These are phyloP conservation scores for Thuja plicata DNA, from an alignment of 83 land plant species.

Conservation along the genomic window DNA sequence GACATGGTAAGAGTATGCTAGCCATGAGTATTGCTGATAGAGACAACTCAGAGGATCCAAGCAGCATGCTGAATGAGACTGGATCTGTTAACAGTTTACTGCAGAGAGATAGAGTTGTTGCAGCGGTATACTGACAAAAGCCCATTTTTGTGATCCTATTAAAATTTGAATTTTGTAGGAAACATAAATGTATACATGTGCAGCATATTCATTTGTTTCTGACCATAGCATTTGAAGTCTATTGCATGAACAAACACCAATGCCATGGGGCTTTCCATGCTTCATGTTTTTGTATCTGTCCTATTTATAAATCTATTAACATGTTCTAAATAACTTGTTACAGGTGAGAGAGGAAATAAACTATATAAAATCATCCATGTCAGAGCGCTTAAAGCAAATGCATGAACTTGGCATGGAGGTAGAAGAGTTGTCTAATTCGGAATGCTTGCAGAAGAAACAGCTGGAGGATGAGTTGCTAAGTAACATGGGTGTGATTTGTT, in stretches of 20 bases:
- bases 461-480: slow-evolving; percentile 78
- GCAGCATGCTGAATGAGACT: slow-evolving; percentile 44
- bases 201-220: background rate
- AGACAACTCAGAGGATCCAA: slow-evolving; percentile 43
- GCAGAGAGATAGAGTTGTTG: slow-evolving; percentile 79
- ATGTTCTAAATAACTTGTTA: background rate
- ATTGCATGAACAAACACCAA: background rate
- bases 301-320: background rate
- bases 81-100: slow-evolving; percentile 66
- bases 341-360: slow-evolving; percentile 87
- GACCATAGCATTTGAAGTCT: background rate
- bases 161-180: background rate
- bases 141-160: background rate
- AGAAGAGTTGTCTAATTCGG: slow-evolving; percentile 45
- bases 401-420: slow-evolving; percentile 54
- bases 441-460: slow-evolving; percentile 35
- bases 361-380: slow-evolving; percentile 47
- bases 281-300: background rate
- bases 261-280: background rate
- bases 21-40: slow-evolving; percentile 59
- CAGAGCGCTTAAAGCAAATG: slow-evolving; percentile 67
- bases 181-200: background rate
- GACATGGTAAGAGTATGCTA: slow-evolving; percentile 81
- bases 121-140: slow-evolving; percentile 54
- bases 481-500: slow-evolving; percentile 46